Base-by-base conservation (phyloP, 495 filamentous ascomycete genomes). In the Hyaloscypha finlandica region DNA sequence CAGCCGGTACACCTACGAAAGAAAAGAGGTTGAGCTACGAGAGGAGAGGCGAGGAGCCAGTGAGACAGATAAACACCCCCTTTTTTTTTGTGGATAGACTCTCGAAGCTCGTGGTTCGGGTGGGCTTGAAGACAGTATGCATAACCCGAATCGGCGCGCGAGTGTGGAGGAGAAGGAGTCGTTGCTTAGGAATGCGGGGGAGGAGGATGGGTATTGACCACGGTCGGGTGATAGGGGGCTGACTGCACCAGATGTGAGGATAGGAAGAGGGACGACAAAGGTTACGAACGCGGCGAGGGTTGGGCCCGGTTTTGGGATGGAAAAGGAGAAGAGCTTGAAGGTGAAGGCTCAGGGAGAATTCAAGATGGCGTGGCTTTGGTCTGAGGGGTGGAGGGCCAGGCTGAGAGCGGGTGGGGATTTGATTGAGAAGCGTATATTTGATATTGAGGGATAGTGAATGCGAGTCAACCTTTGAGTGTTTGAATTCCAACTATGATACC, bases 351-450 rank as follows among this genome's bases (percentile, higher is more conserved):
- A 25, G 20, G 33, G 22, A 9, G 67, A 58, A 5, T 25, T n/a
- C 45, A 61, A 57, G 55, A 6, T 62, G 51, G 67, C 67, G 3
- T 69, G 58, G 56, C 19, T 69, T 12, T 69, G 62, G 62, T 57
- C 62, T 56, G 67, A 69, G 30, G 67, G 57, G 35, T 69, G 67
- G 67, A 61, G 67, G 22, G 56, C 56, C 30, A 61, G 62, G 39
- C 35, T 69, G 45, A 65, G 67, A 33, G 33, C 12, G 5, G 57
- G 31, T 9, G 58, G 67, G 4, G 60, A 66, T 68, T 33, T 76
- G 70, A 63, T 76, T 65, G 57, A 71, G 62, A 58, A 37, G 30
- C 37, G 63, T 57, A 65, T 29, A 65, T 65, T 22, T 37, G 63
- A 65, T 37, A 8, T 37, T 37, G 35, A 37, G 8, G 3, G 35